Conservation (phyloP, 345 rosid genomes). For the Angophora floribunda region DNA sequence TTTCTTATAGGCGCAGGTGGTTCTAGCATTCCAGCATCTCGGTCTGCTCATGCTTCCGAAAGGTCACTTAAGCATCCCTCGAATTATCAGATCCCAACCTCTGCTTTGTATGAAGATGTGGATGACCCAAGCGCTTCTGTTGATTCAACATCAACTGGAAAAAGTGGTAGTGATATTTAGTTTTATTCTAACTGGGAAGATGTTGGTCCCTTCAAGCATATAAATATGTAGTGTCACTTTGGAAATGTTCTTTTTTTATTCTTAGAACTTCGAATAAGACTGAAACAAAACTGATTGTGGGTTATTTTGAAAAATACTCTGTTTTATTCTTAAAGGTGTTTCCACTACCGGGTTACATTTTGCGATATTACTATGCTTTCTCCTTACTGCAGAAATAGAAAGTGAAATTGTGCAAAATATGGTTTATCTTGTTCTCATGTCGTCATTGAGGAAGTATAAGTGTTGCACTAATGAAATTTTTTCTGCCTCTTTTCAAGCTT, state of each 20-base stretch:
- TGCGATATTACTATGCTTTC: neutral
- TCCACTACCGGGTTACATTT: neutral
- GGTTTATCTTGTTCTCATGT: neutral
- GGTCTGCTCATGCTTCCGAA: conserved; percentile 27
- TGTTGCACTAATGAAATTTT: neutral
- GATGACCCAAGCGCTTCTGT: neutral
- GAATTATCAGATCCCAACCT: conserved; percentile 77
- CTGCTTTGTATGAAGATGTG: conserved; percentile 64
- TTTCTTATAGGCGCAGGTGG: conserved; percentile 20
- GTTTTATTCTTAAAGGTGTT: neutral
- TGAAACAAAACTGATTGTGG: neutral
- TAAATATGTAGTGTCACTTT: neutral
- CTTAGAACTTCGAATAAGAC: neutral
- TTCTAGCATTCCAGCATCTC: conserved; percentile 32
- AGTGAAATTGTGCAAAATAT: neutral
- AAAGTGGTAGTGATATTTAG: neutral
- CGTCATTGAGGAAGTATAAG: neutral
- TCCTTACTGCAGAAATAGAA: neutral
- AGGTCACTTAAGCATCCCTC: conserved; percentile 41
- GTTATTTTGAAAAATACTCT: neutral
- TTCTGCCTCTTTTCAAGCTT: neutral
- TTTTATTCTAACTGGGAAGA: neutral
- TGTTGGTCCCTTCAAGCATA: neutral
- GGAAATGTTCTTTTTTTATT: neutral
- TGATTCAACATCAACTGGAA: neutral